Evolutionary conservation across 75 land plant genomes (phyloP).

Genomic region (Picea glauca): DNA sequence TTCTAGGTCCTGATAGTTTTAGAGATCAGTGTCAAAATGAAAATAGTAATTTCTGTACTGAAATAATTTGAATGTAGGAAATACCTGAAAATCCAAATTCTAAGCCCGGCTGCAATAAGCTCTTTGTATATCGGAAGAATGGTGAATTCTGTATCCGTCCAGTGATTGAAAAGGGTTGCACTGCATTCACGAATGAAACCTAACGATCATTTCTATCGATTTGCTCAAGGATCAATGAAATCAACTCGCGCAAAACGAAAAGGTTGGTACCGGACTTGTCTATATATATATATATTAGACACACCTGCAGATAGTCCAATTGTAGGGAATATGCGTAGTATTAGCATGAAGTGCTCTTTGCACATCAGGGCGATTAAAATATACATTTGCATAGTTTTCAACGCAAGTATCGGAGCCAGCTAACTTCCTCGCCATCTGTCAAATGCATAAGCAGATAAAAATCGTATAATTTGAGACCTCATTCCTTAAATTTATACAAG

Average conservation of each 20-base stretch:
- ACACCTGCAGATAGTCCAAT: conserved; percentile 73
- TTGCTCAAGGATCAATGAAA: no score
- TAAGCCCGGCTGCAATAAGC: no score
- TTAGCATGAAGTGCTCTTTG: conserved; percentile 81
- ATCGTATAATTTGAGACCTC: not conserved
- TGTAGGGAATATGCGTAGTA: conserved; percentile 29
- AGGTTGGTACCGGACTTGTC: no score
- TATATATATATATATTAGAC: not conserved
- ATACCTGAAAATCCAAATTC: no score
- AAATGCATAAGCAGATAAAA: not conserved
- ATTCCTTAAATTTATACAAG: no score
- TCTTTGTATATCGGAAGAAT: no score
- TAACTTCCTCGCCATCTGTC: conserved; percentile 12
- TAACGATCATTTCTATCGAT: no score
- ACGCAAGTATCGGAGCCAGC: conserved; percentile 63
- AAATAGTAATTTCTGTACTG: no score
- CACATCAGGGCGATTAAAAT: conserved; percentile 63
- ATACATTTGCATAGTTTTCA: conserved; percentile 43
- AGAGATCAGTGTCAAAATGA: no score
- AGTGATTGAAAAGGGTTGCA: conserved; percentile 29
- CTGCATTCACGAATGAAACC: conserved; percentile 16
- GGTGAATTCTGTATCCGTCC: conserved; percentile 16
- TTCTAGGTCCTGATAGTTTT: no score
- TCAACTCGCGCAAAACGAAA: no score
- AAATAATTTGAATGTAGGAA: no score